A percentile compares a stretch with the other conserved stretches of the same genome.
Evolutionary conservation across 2,329 filamentous ascomycete species (phyloP).

Genomic region (Triangularia setosa): DNA sequence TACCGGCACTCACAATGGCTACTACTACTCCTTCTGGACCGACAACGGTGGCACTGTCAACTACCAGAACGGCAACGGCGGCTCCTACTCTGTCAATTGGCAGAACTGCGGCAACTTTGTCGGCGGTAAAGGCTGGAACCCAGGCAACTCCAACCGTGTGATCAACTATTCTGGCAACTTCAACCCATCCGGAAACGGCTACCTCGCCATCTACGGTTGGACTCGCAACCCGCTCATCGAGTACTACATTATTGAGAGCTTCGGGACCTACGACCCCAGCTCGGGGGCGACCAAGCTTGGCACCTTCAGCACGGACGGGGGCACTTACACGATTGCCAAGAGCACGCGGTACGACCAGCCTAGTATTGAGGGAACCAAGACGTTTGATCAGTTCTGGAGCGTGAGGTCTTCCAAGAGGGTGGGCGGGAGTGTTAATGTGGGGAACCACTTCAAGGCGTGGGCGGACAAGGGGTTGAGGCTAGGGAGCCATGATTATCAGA

Average conservation of each 20-base stretch:
- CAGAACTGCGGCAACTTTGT: constrained; percentile 48
- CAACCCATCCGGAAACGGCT: constrained; percentile 28
- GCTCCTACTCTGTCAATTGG: constrained; percentile 43
- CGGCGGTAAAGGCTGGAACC: constrained; percentile 52
- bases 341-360: constrained; percentile 37
- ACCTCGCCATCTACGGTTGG: constrained; percentile 34
- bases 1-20: constrained; percentile 36
- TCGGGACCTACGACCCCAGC: constrained; percentile 39
- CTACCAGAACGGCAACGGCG: constrained; percentile 39
- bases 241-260: constrained; percentile 30
- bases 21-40: constrained; percentile 45
- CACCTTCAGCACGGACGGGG: constrained; percentile 31
- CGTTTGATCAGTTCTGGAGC: constrained; percentile 49
- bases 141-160: constrained; percentile 35
- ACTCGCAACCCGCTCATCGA: constrained; percentile 30
- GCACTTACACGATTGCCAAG: constrained; percentile 34
- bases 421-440: constrained; percentile 45
- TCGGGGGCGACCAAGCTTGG: constrained; percentile 32
- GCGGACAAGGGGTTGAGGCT: constrained; percentile 40
- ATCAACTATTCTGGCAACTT: constrained; percentile 29
- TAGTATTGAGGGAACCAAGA: constrained; percentile 42
- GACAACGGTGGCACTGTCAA: constrained; percentile 37
- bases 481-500: constrained; percentile 49
- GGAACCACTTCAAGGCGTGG: constrained; percentile 52
- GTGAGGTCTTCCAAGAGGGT: constrained; percentile 44